A percentile compares a stretch with the other conserved stretches of the same genome.
Evolutionary conservation across 768 basidiomycete species (phyloP).

Genomic region (Trametes sanguinea): DNA sequence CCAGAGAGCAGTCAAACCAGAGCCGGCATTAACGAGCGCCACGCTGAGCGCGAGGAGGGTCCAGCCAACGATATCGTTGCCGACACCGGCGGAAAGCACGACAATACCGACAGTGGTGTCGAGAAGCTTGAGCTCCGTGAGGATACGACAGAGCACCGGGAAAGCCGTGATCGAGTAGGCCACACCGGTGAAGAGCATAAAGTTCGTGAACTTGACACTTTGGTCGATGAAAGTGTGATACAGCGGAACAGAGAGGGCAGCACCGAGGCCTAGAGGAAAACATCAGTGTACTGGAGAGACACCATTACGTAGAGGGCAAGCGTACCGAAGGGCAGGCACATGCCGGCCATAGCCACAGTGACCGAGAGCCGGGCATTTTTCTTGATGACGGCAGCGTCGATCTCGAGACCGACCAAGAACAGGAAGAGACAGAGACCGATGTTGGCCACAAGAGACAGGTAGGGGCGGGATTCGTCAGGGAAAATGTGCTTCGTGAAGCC

Average conservation of each 20-base stretch:
- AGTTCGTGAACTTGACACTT: conserved; percentile 76
- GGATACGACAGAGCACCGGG: conserved; percentile 82
- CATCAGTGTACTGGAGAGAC: neutral
- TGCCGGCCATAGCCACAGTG: conserved; percentile 78
- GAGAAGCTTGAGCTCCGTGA: conserved; percentile 88
- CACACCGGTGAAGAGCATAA: conserved; percentile 93
- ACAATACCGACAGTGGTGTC: conserved; percentile 92
- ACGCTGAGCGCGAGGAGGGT: conserved; percentile 85
- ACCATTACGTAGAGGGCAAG: neutral
- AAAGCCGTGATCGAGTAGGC: conserved; percentile 89
- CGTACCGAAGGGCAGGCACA: conserved; percentile 79
- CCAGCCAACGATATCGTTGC: conserved; percentile 80
- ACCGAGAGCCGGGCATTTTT: conserved; percentile 70
- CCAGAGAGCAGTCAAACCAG: conserved; percentile 82
- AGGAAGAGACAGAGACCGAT: conserved; percentile 88
- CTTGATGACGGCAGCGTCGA: conserved; percentile 77
- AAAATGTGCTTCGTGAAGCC: conserved; percentile 88
- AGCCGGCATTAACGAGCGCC: conserved; percentile 86
- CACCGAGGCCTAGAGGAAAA: conserved; percentile 50
- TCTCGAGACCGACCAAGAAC: conserved; percentile 92
- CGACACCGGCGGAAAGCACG: conserved; percentile 91
- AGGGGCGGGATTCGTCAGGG: conserved; percentile 67
- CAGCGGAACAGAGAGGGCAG: conserved; percentile 65
- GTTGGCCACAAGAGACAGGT: conserved; percentile 83
- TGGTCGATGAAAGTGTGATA: conserved; percentile 75